These are phyloP conservation scores for Allantophomopsis cytisporea DNA, from an alignment of 2,329 filamentous ascomycete species.

Conservation along the genomic window DNA sequence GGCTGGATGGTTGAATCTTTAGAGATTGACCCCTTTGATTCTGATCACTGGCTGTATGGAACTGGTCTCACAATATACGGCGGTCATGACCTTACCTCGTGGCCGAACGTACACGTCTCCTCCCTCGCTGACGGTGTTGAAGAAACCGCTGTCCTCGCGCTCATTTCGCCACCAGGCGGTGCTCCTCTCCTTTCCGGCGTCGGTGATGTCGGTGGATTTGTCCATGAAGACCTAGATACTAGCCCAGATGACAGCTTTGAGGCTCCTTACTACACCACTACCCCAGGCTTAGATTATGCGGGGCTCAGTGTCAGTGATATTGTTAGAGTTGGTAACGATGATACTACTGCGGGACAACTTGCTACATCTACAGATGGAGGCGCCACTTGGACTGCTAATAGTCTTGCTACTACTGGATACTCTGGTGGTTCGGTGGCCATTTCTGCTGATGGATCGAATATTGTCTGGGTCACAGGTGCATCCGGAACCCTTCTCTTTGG, in stretches of 20 bases:
- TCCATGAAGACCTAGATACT: slow-evolving; percentile 6
- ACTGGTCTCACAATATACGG: slow-evolving; percentile 41
- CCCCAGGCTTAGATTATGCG: slow-evolving; percentile 13
- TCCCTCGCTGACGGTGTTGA: slow-evolving; percentile 13
- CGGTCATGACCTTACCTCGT: slow-evolving; percentile 16
- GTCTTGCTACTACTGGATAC: slow-evolving; percentile 2
- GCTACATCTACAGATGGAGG: slow-evolving; percentile 6
- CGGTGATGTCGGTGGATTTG: slow-evolving; percentile 13
- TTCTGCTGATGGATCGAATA: slow-evolving; percentile 34
- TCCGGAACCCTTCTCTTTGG: slow-evolving; percentile 22
- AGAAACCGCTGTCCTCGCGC: slow-evolving; percentile 9
- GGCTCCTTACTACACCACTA: slow-evolving; percentile 7
- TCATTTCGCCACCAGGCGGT: slow-evolving; percentile 8
- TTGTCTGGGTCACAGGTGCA: slow-evolving; percentile 24
- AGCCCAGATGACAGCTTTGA: slow-evolving; percentile 6
- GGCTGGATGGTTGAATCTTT: slow-evolving; percentile 49
- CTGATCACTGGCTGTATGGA: slow-evolving; percentile 46
- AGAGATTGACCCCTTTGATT: slow-evolving; percentile 43
- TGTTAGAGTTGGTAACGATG: slow-evolving; percentile 3
- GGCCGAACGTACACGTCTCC: neutral
- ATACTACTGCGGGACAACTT: slow-evolving; percentile 2
- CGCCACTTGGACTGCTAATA: slow-evolving; percentile 3
- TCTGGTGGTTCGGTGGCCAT: slow-evolving; percentile 28
- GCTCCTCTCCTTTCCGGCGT: slow-evolving; percentile 10
- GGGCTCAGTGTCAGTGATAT: slow-evolving; percentile 6